phyloP scores from a whole-genome alignment of 495 filamentous ascomycete genomes.

The Durotheca rogersii region DNA sequence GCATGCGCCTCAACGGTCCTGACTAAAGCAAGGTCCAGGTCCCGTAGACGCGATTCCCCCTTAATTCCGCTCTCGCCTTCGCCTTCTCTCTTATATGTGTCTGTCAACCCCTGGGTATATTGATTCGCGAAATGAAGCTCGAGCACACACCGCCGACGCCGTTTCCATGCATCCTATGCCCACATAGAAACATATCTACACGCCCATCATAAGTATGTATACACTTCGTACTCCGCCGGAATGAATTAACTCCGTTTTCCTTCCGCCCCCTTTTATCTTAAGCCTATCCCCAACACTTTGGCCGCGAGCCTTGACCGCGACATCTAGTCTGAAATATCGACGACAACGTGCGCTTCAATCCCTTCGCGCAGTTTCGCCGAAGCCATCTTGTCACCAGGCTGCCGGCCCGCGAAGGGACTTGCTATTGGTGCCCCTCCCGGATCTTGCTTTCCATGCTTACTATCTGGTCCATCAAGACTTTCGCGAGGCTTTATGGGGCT shows the following conservation, averaged over 20 bases:
- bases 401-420: conserved; percentile 20
- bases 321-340: conserved; percentile 24
- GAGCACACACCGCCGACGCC: conserved; percentile 17
- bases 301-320: too few relatives aligned
- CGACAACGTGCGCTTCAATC: neutral
- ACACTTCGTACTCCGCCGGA: conserved; percentile 1
- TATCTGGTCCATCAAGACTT: neutral
- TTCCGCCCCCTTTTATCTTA: neutral
- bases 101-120: conserved; percentile 27
- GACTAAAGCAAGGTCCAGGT: conserved; percentile 6
- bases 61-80: conserved; percentile 10
- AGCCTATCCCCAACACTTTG: too few relatives aligned
- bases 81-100: too few relatives aligned
- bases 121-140: conserved; percentile 6
- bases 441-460: neutral
- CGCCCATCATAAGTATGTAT: too few relatives aligned
- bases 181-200: too few relatives aligned
- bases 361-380: conserved; percentile 22
- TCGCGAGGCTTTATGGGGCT: neutral
- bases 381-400: conserved; percentile 11
- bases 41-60: neutral
- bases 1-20: conserved; percentile 1
- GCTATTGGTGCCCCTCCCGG: conserved; percentile 1
- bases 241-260: conserved; percentile 3
- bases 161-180: conserved; percentile 21